phyloP scores from a whole-genome alignment of 805 yeast species.

The Zygoascus tannicola region DNA sequence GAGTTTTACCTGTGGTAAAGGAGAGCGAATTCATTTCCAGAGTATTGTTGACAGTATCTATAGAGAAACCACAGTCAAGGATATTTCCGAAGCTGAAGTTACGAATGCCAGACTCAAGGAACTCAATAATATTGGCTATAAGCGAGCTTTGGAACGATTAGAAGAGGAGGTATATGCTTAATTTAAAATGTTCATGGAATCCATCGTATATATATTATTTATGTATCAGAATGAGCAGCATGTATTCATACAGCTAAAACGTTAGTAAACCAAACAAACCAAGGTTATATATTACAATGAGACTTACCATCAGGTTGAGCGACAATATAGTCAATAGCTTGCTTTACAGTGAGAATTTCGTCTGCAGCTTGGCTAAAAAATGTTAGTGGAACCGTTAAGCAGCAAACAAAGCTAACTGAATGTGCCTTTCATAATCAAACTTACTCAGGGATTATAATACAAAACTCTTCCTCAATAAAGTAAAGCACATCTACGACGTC shows the following conservation, averaged over 20 bases:
- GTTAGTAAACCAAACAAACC: neutral
- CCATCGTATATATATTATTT: neutral
- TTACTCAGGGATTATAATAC: constrained; percentile 45
- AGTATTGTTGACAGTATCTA: constrained; percentile 22
- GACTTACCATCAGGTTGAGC: constrained; percentile 39
- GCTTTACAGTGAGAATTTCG: constrained; percentile 85
- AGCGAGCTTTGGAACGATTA: constrained; percentile 12
- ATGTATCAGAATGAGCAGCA: neutral
- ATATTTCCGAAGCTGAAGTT: constrained; percentile 20
- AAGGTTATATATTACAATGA: neutral
- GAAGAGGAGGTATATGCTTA: constrained; percentile 14
- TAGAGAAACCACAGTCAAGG: constrained; percentile 1
- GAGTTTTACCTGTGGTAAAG: constrained; percentile 64
- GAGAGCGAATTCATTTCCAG: constrained; percentile 50
- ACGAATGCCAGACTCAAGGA: constrained; percentile 4
- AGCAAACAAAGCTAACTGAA: no score
- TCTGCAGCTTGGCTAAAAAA: constrained; percentile 66
- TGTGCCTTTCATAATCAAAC: constrained; percentile 5
- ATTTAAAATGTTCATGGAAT: neutral
- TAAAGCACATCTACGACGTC: constrained; percentile 94
- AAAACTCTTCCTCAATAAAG: constrained; percentile 87
- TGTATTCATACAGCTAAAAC: neutral
- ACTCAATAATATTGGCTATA: constrained; percentile 11
- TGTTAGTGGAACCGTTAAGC: no score
- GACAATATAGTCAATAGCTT: constrained; percentile 80